Evolutionary conservation across 805 yeast genomes (phyloP).

Genomic region (Ascoidea asiatica): DNA sequence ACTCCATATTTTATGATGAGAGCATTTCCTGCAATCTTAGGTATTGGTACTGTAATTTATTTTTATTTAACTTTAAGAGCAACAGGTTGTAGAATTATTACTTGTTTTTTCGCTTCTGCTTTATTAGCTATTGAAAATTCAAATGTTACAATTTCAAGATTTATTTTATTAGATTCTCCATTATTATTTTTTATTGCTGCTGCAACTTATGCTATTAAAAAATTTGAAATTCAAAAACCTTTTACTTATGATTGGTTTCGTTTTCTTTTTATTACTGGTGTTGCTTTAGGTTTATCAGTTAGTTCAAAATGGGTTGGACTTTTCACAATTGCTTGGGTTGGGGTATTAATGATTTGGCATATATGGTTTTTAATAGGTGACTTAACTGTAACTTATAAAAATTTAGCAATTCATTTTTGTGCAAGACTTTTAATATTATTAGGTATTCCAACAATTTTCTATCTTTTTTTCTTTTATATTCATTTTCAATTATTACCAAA

Average conservation of each 20-base stretch:
- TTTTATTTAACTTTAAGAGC: constrained; percentile 56
- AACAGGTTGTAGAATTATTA: constrained; percentile 55
- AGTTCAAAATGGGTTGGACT: constrained; percentile 75
- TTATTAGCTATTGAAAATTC: constrained; percentile 56
- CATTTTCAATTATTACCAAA: constrained; percentile 45
- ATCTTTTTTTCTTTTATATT: constrained; percentile 42
- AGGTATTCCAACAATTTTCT: constrained; percentile 44
- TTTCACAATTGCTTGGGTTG: constrained; percentile 72
- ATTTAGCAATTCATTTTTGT: constrained; percentile 31
- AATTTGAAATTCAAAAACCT: constrained; percentile 54
- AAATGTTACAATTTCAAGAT: constrained; percentile 57
- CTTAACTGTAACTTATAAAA: constrained; percentile 32
- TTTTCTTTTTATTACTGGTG: constrained; percentile 47
- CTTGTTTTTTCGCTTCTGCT: constrained; percentile 43
- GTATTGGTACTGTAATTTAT: constrained; percentile 53
- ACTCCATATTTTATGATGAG: constrained; percentile 61
- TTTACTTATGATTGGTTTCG: constrained; percentile 43
- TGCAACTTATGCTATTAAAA: constrained; percentile 50
- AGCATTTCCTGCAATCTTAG: constrained; percentile 51
- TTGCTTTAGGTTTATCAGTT: constrained; percentile 60
- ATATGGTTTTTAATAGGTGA: constrained; percentile 69
- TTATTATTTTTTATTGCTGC: constrained; percentile 66
- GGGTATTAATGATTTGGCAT: constrained; percentile 43
- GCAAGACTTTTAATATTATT: constrained; percentile 40
- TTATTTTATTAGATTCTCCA: constrained; percentile 65